Conservation (phyloP, 176 grass and related monocot genomes). For the Oryza rufipogon region DNA sequence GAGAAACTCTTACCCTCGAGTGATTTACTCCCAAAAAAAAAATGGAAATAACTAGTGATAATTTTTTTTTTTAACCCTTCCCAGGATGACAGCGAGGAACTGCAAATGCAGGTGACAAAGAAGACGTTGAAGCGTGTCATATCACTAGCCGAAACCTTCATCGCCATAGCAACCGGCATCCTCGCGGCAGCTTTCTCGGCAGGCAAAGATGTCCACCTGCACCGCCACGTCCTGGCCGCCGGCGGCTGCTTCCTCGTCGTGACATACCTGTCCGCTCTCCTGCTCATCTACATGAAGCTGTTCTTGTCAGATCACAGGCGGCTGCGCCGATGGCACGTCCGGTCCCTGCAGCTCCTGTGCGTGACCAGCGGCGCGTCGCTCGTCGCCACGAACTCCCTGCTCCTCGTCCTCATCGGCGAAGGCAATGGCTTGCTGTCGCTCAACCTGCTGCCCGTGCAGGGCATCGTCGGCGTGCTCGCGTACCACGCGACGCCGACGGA, state of each 20-base stretch:
- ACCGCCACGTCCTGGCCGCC: constrained; percentile 23
- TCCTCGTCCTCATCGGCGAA: constrained; percentile 37
- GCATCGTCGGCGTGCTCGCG: constrained; percentile 33
- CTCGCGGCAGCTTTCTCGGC: constrained; percentile 31
- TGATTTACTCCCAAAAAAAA: too few relatives aligned
- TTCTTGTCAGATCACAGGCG: constrained; percentile 35
- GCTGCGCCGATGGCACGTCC: constrained; percentile 16
- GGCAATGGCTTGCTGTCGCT: constrained; percentile 28
- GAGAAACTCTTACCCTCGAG: too few relatives aligned
- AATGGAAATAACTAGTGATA: neutral
- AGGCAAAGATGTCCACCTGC: constrained; percentile 32
- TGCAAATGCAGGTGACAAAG: constrained; percentile 10
- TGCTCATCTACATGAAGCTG: constrained; percentile 40
- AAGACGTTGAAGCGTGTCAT: constrained; percentile 16
- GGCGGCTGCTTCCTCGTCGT: constrained; percentile 27
- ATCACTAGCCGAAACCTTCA: constrained; percentile 24
- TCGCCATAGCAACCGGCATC: constrained; percentile 32
- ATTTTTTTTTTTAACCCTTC: neutral
- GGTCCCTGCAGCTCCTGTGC: constrained; percentile 40
- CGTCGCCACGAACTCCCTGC: constrained; percentile 35
- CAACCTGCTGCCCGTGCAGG: constrained; percentile 36
- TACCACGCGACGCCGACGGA: constrained; percentile 42
- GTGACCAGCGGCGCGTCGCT: constrained; percentile 33
- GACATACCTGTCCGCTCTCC: constrained; percentile 17
- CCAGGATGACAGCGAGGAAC: neutral